These are phyloP conservation scores for Pelargonium fulgidum DNA, from an alignment of 441 rosid species.

Conservation along the genomic window DNA sequence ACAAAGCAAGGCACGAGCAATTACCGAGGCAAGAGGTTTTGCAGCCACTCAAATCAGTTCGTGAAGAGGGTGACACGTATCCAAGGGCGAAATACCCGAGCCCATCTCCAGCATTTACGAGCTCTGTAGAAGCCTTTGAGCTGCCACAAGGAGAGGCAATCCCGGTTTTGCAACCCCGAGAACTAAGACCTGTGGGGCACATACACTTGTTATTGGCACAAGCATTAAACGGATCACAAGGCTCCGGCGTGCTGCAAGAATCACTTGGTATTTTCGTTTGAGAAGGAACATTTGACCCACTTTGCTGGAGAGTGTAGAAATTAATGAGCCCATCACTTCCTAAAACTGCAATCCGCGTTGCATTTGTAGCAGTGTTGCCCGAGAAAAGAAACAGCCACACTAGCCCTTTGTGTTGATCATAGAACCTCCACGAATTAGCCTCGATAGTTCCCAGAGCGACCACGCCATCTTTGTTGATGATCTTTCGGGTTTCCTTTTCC, in stretches of 20 bases:
- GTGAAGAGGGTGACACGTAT: constrained; percentile 45
- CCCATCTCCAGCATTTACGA: constrained; percentile 46
- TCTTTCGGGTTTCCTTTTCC: constrained; percentile 35
- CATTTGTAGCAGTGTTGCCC: constrained; percentile 31
- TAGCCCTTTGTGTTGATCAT: constrained; percentile 41
- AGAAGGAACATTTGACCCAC: constrained; percentile 28
- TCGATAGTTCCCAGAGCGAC: constrained; percentile 38
- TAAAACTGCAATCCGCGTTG: constrained; percentile 67
- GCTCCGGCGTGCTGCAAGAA: constrained; percentile 60
- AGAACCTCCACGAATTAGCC: constrained; percentile 76
- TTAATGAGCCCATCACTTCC: constrained; percentile 51
- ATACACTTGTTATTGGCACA: constrained; percentile 51
- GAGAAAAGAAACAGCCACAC: constrained; percentile 49
- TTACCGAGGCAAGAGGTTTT: constrained; percentile 51
- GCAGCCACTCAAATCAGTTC: constrained; percentile 57
- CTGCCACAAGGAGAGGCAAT: constrained; percentile 46
- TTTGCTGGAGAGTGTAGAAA: constrained; percentile 41
- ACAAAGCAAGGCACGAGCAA: constrained; percentile 73
- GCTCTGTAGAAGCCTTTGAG: constrained; percentile 33
- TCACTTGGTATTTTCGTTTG: constrained; percentile 47
- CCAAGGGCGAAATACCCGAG: constrained; percentile 60
- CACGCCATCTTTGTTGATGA: constrained; percentile 42
- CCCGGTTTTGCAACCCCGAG: constrained; percentile 45
- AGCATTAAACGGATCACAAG: constrained; percentile 52
- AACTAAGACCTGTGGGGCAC: constrained; percentile 53